A percentile compares a stretch with the other conserved stretches of the same genome.
phyloP scores from a whole-genome alignment of 2,329 filamentous ascomycete species.

The Botrytis galanthina region DNA sequence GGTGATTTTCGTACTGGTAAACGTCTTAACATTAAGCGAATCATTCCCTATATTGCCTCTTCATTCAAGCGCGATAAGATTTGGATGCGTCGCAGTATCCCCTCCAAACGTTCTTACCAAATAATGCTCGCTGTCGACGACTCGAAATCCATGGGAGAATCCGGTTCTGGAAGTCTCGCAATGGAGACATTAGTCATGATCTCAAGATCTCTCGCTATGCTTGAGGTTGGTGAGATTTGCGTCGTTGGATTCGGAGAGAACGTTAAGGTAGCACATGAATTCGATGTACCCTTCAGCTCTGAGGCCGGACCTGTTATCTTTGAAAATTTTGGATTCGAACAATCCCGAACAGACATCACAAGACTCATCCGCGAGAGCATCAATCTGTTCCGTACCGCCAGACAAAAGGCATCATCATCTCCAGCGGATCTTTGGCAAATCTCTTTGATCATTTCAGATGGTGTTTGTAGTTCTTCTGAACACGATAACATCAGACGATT shows the following conservation, averaged over 20 bases:
- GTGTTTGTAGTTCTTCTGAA: slow-evolving; percentile 76
- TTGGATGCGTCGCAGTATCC: slow-evolving; percentile 93
- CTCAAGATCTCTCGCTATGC: slow-evolving; percentile 80
- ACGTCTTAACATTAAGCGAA: slow-evolving; percentile 97
- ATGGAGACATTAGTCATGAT: slow-evolving; percentile 95
- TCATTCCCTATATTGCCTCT: slow-evolving; percentile 98
- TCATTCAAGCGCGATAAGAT: slow-evolving; percentile 99
- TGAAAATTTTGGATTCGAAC: slow-evolving; percentile 79
- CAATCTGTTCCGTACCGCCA: slow-evolving; percentile 75
- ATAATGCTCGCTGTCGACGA: slow-evolving; percentile 97
- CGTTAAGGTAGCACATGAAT: slow-evolving; percentile 81
- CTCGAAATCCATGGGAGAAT: slow-evolving; percentile 88
- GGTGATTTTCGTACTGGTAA: slow-evolving; percentile 97
- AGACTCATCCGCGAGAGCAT: slow-evolving; percentile 76
- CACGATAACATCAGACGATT: slow-evolving; percentile 81
- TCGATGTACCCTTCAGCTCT: slow-evolving; percentile 76
- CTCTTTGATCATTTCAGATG: slow-evolving; percentile 88
- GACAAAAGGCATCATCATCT: slow-evolving; percentile 50
- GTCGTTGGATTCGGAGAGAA: slow-evolving; percentile 85
- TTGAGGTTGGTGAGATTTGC: slow-evolving; percentile 91
- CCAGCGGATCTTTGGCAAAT: slow-evolving; percentile 89
- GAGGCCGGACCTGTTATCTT: slow-evolving; percentile 83
- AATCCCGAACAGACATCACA: slow-evolving; percentile 81
- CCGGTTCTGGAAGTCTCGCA: slow-evolving; percentile 71
- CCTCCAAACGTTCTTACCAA: slow-evolving; percentile 92